Percentiles rank a stretch among this genome's conserved stretches.
Evolutionary conservation across 2,329 filamentous ascomycete genomes (phyloP).

Genomic region (Colletotrichum sublineola): DNA sequence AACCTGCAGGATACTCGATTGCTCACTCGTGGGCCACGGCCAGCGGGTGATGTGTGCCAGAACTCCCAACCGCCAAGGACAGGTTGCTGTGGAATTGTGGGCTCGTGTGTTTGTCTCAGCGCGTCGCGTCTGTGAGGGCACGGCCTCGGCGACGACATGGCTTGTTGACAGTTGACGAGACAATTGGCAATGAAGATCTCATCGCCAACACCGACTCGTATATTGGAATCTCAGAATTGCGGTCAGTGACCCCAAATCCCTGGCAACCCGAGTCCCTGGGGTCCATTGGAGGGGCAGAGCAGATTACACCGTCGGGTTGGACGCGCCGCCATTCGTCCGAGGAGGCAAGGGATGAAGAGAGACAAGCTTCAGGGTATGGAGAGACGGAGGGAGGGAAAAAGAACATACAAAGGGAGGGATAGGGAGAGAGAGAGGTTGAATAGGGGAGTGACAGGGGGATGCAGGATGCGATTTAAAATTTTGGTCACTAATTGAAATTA

Average conservation of each 20-base stretch:
- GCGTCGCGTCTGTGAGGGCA: conserved; percentile 33
- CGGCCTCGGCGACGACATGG: conserved; percentile 7
- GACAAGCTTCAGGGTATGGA: conserved; percentile 21
- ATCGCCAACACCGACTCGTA: conserved; percentile 31
- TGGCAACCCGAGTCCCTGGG: conserved; percentile 9
- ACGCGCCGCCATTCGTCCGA: conserved; percentile 36
- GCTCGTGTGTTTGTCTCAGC: conserved; percentile 25
- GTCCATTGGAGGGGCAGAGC: conserved; percentile 37
- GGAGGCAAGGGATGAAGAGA: conserved; percentile 34
- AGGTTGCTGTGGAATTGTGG: conserved; percentile 16
- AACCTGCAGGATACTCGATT: conserved; percentile 15
- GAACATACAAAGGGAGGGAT: too few species aligned
- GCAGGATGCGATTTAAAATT: conserved; percentile 7
- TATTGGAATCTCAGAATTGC: conserved; percentile 11
- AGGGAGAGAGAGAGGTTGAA: conserved; percentile 7
- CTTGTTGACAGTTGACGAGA: conserved; percentile 20
- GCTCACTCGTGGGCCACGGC: conserved; percentile 1
- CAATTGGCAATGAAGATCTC: conserved; percentile 27
- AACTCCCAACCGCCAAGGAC: conserved; percentile 8
- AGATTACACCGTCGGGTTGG: conserved; percentile 37
- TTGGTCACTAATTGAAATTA: background rate
- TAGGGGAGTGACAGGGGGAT: conserved; percentile 15
- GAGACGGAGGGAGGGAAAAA: background rate
- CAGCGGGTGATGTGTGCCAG: conserved; percentile 10
- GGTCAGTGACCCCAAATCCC: conserved; percentile 23